Percentiles rank a stretch among this genome's conserved stretches.
Evolutionary conservation across 305 asterid genomes (phyloP).

Genomic region (Plantago rigida): DNA sequence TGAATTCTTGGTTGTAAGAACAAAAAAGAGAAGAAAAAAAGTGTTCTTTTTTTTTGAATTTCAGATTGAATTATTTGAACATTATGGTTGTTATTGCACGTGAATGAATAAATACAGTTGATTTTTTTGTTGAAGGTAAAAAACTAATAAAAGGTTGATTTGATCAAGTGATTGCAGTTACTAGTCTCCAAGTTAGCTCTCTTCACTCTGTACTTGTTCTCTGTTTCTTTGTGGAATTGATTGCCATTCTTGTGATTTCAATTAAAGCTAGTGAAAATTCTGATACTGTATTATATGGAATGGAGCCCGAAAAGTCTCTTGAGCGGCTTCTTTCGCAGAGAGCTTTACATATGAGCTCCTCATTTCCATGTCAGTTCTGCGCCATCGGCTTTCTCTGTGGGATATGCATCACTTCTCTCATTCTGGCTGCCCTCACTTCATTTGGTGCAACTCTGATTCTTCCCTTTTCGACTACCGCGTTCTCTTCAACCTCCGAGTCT

Average conservation of each 20-base stretch:
- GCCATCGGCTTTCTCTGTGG: conserved; percentile 76
- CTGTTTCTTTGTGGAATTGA: not conserved
- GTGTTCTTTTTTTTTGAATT: too few species aligned
- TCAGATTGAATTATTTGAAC: too few species aligned
- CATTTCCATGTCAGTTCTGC: conserved; percentile 76
- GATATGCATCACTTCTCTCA: conserved; percentile 71
- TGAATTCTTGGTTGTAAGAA: not conserved
- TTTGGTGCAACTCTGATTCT: conserved; percentile 36
- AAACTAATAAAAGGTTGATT: not conserved
- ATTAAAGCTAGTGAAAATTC: conserved; percentile 27
- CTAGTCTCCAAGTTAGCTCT: too few species aligned
- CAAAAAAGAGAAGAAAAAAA: too few species aligned
- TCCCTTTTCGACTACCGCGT: conserved; percentile 26
- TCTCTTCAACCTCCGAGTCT: not conserved
- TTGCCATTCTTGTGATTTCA: not conserved
- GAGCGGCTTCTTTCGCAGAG: conserved; percentile 74
- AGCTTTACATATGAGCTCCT: conserved; percentile 63
- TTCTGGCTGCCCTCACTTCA: conserved; percentile 54
- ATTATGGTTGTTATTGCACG: too few species aligned
- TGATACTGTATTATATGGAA: conserved; percentile 1
- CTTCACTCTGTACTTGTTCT: too few species aligned
- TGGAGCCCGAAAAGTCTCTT: conserved; percentile 49
- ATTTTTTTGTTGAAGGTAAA: too few species aligned
- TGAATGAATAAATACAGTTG: too few species aligned
- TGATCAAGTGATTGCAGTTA: conserved; percentile 9